Evolutionary conservation across 768 basidiomycete species (phyloP), one percentile per base, ranked within the genome.

Genomic region (Pisolithus albus): DNA sequence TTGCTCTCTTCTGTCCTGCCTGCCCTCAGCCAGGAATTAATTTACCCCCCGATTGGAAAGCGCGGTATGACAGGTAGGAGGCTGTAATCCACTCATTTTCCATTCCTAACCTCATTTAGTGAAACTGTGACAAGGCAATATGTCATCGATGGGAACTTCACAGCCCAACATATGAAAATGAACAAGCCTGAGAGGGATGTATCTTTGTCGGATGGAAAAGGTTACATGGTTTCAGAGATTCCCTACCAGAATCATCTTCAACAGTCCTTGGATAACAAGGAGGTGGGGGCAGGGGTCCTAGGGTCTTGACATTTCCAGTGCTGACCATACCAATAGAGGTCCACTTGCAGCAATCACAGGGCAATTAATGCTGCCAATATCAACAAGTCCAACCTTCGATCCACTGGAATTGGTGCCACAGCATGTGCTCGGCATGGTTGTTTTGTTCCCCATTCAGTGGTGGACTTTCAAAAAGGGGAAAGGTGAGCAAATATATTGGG

Each of bases 381-480:
- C 6, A 52, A 40, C 5, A 32, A 51, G 3, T 52, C 50, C n/a
- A 57, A 65, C 23, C 50, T 64, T 2, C 56, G 60, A 46, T 53
- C 53, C 10, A 66, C 65, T 10, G 62, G 67, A 9, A 59, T 68
- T 30, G 68, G 66, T 10, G 67, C 64, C 5, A 53, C 52, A 52
- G 64, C 64, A 2, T 71, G 67, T 54, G 62, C 61, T 6, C 19
- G 58, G 1, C 68, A 71, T 59, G 68, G 67, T 1, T 66, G 57
- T 37, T 70, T 65, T 54, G 52, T 60, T 7, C 65, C 68, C 15
- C 60, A 64, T 34, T 54, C 55, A 3, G 52, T 65, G 30, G 30
- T 70, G 7, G 66, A 68, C 28, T 65, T 70, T 50, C 62, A 67
- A 42, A 61, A 62, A 26, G 70, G 68, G 4, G 65, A 71, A 50